Percentiles rank a stretch among this genome's conserved stretches.
Conservation (phyloP, 2,329 filamentous ascomycete genomes). For the Neonectria punicea region DNA sequence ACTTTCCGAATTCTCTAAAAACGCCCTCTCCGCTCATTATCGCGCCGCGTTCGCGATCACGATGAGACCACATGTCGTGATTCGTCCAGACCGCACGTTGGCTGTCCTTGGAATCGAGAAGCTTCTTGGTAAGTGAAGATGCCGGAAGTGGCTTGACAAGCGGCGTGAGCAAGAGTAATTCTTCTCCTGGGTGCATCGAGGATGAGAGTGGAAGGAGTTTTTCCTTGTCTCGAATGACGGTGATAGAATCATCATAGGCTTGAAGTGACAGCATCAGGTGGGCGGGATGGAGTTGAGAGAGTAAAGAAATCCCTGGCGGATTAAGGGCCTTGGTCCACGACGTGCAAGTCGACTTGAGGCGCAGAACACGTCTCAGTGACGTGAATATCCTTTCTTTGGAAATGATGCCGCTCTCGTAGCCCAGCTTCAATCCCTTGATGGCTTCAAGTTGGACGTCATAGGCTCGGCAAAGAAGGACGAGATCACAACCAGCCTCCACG, state of each 20-base stretch:
- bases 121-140: constrained; percentile 80
- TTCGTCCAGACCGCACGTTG: constrained; percentile 49
- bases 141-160: constrained; percentile 92
- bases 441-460: constrained; percentile 92
- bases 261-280: constrained; percentile 84
- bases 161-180: constrained; percentile 88
- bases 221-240: constrained; percentile 90
- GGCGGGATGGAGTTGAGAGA: constrained; percentile 83
- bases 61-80: constrained; percentile 67
- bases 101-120: constrained; percentile 65
- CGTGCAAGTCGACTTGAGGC: constrained; percentile 85
- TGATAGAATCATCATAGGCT: constrained; percentile 93
- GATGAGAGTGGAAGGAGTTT: constrained; percentile 84
- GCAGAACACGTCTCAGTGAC: constrained; percentile 81
- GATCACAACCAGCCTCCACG: constrained; percentile 93
- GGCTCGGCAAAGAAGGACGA: constrained; percentile 88
- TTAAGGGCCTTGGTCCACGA: constrained; percentile 93
- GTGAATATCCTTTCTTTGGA: constrained; percentile 81
- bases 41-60: constrained; percentile 66
- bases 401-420: constrained; percentile 91
- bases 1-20: constrained; percentile 88
- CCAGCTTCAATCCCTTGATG: constrained; percentile 87
- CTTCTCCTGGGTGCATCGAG: constrained; percentile 84
- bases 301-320: constrained; percentile 79
- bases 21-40: constrained; percentile 94